Base-by-base conservation (phyloP, 169 alveolate species). In the Plasmodium vivax region DNA sequence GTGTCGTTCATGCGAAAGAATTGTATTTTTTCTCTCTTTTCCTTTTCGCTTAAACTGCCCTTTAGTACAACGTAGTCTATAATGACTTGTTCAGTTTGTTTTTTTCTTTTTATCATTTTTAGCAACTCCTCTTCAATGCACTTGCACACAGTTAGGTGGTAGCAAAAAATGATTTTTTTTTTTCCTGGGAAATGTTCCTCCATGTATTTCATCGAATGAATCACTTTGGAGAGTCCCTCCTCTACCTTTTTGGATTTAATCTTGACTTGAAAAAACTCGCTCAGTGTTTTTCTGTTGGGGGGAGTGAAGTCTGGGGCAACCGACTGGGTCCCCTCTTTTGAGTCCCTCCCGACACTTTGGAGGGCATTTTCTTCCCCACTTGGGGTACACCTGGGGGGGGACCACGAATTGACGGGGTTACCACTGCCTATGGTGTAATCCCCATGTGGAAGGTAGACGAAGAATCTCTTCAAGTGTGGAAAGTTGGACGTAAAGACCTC, bases 151-250 rank as follows among this genome's bases (percentile, higher is more conserved):
- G 56, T 34, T 6, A 85, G 23, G 32, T 85, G 93, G 45, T 85
- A 85, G 81, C 93, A 85, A 75, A 85, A 85, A 74, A 85, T 85
- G 1, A 85, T 85, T 85, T 85, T 85, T 75, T 85, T 85, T 75
- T 85, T 85, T 7, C 23, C 58, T 5, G 93, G 85, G 72, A 85
- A 85, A 74, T 74, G 2, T 47, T 27, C 68, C 43, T 85, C 93
- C 19, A 85, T 85, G 36, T 34, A 85, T 47, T 75, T 43, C 54
- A 85, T 27, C 14, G 93, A 73, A 51, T 62, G 79, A 30, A 85
- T 82, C 14, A 85, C 32, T 47, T 85, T 85, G 5, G 85, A 85
- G 2, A 85, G 14, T 9, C 93, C 93, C 81, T 85, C 93, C 30
- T 85, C 93, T 54, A 74, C 77, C 38, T 85, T 85, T 54, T 68